phyloP scores from a whole-genome alignment of 345 rosid species.

The Lepidium africanum region DNA sequence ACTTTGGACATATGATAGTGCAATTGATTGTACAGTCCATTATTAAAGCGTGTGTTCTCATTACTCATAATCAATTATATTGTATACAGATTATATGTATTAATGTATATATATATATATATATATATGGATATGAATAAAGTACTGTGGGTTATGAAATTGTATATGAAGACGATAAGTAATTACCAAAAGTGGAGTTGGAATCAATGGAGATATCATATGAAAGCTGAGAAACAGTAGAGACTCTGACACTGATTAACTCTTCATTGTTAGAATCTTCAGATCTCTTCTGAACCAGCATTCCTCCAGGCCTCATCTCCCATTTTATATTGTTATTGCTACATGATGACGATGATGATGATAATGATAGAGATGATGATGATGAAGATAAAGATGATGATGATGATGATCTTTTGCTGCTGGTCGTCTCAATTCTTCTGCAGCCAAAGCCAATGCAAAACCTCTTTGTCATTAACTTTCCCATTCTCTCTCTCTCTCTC shows the following conservation, averaged over 20 bases:
- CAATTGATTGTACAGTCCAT: background rate
- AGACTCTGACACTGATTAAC: slow-evolving; percentile 51
- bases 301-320: slow-evolving; percentile 93
- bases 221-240: slow-evolving; percentile 54
- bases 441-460: slow-evolving; percentile 56
- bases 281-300: slow-evolving; percentile 89
- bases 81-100: too few species aligned
- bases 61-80: background rate
- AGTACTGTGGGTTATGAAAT: too few species aligned
- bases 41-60: background rate
- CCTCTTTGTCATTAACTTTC: slow-evolving; percentile 66
- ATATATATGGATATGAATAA: too few species aligned
- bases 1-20: background rate
- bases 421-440: slow-evolving; percentile 22
- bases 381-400: background rate
- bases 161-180: background rate
- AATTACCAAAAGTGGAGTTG: slow-evolving; percentile 83
- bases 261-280: slow-evolving; percentile 31
- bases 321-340: slow-evolving; percentile 54
- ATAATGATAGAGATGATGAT: background rate
- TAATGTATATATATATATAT: too few species aligned
- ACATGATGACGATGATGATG: slow-evolving; percentile 8
- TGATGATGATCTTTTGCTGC: slow-evolving; percentile 18
- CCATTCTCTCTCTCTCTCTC: slow-evolving; percentile 38
- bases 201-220: slow-evolving; percentile 71